Evolutionary conservation across 2,329 filamentous ascomycete species (phyloP), one percentile per base, ranked within the genome.

Genomic region (Colletotrichum lentis): DNA sequence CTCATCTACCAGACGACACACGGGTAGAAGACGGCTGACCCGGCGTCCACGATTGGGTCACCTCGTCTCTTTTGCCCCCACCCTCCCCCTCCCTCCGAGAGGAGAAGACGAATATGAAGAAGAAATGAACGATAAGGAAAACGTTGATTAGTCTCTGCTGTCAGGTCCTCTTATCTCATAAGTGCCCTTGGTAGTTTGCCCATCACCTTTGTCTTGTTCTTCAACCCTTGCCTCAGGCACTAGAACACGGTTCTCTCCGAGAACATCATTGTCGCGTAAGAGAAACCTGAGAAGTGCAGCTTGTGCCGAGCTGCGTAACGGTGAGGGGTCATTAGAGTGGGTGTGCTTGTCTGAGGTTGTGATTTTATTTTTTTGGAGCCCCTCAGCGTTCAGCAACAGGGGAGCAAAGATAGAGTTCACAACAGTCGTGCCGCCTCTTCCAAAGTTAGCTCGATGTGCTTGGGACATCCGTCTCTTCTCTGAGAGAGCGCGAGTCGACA

Each of bases 341-440:
- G 35, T 63, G 44, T 64, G 27, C 27, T 65, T 61, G 62, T 65
- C 56, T 54, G 47, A 65, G 62, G 46, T 47, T 27, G 27, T 27
- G 27, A 27, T 27, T 27, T 27, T 27, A 27, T 27, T 61, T 31
- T 39, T 39, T 22, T n/a, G 16, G 59, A 24, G 46, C 27, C 56
- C 43, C 16, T 47, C 24, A 41, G 53, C 46, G 44, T 47, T 31
- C 43, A 41, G 24, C 24, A 37, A 37, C 14, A 46, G 54, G 53
- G 53, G 20, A 27, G n/a, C 11, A 27, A 37, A 47, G 11, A 47
- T 58, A 58, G 56, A 58, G 56, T 58, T 58, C 47, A 47, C 27
- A 46, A 47, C 50, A 53, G 22, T 58, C 18, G 10, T 58, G 56
- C 55, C 55, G 55, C 35, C 31, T 46, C 44, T 58, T 58, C 56